Conservation (phyloP, 306 rosid genomes). For the cucumber (Cucumis sativus) region Cucumber_9930_V3 NC_026656.2:1624501-1625000, state of each 20-base stretch:
- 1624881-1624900: background rate
- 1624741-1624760: background rate
- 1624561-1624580: too few relatives aligned
- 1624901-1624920: slow-evolving; percentile 14
- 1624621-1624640: too few relatives aligned
- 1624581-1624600: too few relatives aligned
- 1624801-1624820: background rate
- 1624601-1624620: too few relatives aligned
- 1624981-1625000: slow-evolving; percentile 17
- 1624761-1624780: background rate
- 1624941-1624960: slow-evolving; percentile 46
- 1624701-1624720: background rate
- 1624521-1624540: too few relatives aligned
- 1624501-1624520: too few relatives aligned
- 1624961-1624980: slow-evolving; percentile 38
- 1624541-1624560: too few relatives aligned
- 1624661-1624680: too few relatives aligned
- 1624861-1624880: background rate
- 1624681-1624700: too few relatives aligned
- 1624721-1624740: background rate
- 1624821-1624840: background rate
- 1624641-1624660: too few relatives aligned
- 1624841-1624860: background rate
- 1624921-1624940: slow-evolving; percentile 23
- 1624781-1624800: slow-evolving; percentile 3